Base-by-base conservation (phyloP, 257 asterid genomes). In the Przewalskia tangutica region DNA sequence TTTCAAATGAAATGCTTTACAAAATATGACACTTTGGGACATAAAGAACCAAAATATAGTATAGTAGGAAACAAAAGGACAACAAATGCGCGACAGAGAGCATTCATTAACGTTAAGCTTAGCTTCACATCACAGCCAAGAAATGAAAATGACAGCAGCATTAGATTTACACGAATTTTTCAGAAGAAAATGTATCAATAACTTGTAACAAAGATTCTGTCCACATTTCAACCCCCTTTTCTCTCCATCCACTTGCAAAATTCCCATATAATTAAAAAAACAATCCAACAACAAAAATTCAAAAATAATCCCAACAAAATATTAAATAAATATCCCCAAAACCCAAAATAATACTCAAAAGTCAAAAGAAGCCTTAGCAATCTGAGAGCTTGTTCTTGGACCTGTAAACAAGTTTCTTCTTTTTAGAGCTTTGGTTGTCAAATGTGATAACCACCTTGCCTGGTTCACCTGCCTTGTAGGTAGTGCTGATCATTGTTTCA, bases 341-440 rank as follows among this genome's bases (percentile, higher is more conserved):
- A 40, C 82, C 58, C 63, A 81, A 81, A 83, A 83, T 90, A 86
- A 86, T 85, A 86, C 59, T 86, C 32, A 27, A 27, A 27, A 27
- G 32, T 27, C 85, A 83, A 84, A 85, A 84, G 82, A 83, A 36
- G 40, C 70, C 79, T 84, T 77, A 66, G 7, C 89, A 92, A 68
- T 91, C 92, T 56, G 94, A 86, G 83, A 86, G 44, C 90, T 92
- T 89, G 90, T 88, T 86, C 97, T 93, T 94, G 90, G 89, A 90
- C 97, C 98, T 91, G 85, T 91, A 93, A 71, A 93, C 89, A 75
- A 94, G 96, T 90, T 93, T 91, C 96, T 94, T 94, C 93, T 89
- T 94, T 91, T 91, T 94, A 7, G 97, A 93, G 51, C 92, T 90
- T 84, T 91, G 97, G 89, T 94, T 94, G 86, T 94, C 94, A 56